Percentiles rank a stretch among this genome's conserved stretches.
phyloP scores from a whole-genome alignment of 495 filamentous ascomycete species.

The Parachaetomium inaequale region DNA sequence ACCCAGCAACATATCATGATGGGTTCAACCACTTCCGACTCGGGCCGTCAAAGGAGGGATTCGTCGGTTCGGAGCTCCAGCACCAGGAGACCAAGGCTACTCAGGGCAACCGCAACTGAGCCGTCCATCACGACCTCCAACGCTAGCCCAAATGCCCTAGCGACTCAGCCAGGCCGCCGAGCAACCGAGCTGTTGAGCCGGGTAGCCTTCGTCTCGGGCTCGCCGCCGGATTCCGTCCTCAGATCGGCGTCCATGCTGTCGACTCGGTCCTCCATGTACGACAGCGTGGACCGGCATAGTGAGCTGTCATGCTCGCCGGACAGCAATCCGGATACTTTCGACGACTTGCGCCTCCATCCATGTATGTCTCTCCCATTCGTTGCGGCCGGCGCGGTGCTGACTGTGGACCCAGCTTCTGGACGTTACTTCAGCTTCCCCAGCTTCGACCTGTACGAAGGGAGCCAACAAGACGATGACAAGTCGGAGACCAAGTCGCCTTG shows the following conservation, averaged over 20 bases:
- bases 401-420: conserved; percentile 32
- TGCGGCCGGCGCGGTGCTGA: conserved; percentile 11
- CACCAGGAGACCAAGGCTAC: conserved; percentile 46
- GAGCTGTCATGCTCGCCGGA: conserved; percentile 31
- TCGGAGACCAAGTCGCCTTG: conserved; percentile 30
- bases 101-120: conserved; percentile 50
- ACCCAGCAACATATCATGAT: conserved; percentile 25
- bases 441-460: conserved; percentile 49
- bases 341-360: conserved; percentile 24
- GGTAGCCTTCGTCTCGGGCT: conserved; percentile 47
- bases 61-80: conserved; percentile 34
- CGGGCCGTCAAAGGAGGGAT: conserved; percentile 34
- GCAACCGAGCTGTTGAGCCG: conserved; percentile 51
- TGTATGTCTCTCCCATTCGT: conserved; percentile 22
- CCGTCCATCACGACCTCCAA: conserved; percentile 55
- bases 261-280: conserved; percentile 36
- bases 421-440: conserved; percentile 58
- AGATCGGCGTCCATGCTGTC: conserved; percentile 36
- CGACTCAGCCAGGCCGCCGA: conserved; percentile 43
- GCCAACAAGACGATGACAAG: conserved; percentile 38
- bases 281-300: conserved; percentile 29
- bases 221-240: conserved; percentile 33
- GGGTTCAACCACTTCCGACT: conserved; percentile 28
- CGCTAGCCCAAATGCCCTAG: conserved; percentile 46
- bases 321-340: conserved; percentile 30